Evolutionary conservation across 495 filamentous ascomycete species (phyloP), one percentile per base, ranked within the genome.

Genomic region (Wilcoxina mikolae): DNA sequence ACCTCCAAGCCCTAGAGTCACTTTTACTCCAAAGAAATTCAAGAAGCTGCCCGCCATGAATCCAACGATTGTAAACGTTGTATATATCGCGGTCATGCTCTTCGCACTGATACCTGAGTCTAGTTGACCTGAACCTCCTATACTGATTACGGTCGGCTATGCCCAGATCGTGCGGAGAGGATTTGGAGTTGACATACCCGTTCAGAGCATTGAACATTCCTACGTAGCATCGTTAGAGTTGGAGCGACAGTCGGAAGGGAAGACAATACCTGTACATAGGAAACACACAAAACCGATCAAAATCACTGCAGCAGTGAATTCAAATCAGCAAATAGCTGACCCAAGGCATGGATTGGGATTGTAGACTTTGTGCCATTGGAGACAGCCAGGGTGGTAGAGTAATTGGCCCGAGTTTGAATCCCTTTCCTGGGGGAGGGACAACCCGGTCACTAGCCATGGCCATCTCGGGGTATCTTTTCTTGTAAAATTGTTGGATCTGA

Each of bases 31-130:
- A 56, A 91, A 53, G 46, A 62, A 62, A 49, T 66, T 66, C 10
- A 66, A 44, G 57, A 89, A 74, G 35, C 82, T 84, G 42, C 87
- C 87, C 24, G 85, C 86, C 60, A 86, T 84, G 74, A 94, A 94
- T 50, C 81, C 87, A 54, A 91, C 82, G 10, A 91, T 78, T 39
- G 85, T 80, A 59, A 94, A 94, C 28, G 85, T 87, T 41, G 81
- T 79, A 68, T 93, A 89, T 15, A 88, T 67, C 7, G 85, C 85
- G 2, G 78, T 81, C 61, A 74, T 78, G 57, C 85, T 78, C 60
- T 84, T 76, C 61, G 83, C 77, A 59, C 80, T 77, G 53, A 84
- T 78, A 18, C 68, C 70, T 0, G 72, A 43, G 59, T 86, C 75
- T 51, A 81, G 61, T 66, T 79, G 79, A 31, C 87, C 87, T 69